A percentile compares a stretch with the other conserved stretches of the same genome.
These are phyloP conservation scores for Diaporthe vexans DNA, from an alignment of 2,329 filamentous ascomycete species.

Conservation along the genomic window DNA sequence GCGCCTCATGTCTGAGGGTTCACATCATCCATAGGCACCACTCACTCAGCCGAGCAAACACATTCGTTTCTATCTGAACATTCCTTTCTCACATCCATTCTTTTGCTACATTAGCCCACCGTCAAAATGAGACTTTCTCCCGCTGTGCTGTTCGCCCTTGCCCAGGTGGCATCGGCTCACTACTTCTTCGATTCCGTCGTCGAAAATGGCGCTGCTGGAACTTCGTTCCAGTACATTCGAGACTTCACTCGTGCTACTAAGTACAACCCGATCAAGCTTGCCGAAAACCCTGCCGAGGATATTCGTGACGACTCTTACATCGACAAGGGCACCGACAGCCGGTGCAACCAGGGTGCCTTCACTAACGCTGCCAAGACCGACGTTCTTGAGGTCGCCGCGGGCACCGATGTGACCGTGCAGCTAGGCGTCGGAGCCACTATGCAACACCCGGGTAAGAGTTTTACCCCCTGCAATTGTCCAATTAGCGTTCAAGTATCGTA, in stretches of 20 bases:
- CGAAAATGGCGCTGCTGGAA: not conserved
- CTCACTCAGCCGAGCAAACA: not conserved
- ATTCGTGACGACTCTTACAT: constrained; percentile 1
- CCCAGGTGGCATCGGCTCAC: constrained; percentile 6
- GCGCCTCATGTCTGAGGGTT: not conserved
- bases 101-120: not conserved
- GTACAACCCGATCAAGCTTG: constrained; percentile 10
- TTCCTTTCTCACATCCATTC: not conserved
- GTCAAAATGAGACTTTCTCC: constrained; percentile 4
- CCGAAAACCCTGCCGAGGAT: not conserved
- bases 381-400: constrained; percentile 3
- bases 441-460: not conserved
- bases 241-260: not conserved
- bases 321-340: not conserved
- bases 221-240: constrained; percentile 3
- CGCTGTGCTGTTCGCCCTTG: not conserved
- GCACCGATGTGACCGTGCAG: not conserved
- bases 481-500: not conserved
- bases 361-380: constrained; percentile 9
- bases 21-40: not conserved
- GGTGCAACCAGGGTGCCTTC: constrained; percentile 14
- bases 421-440: not conserved
- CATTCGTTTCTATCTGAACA: not conserved
- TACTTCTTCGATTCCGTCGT: constrained; percentile 10
- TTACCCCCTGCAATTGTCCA: not conserved